These are phyloP conservation scores for Prosopis cineraria DNA, from an alignment of 306 rosid species.

Conservation along the genomic window DNA sequence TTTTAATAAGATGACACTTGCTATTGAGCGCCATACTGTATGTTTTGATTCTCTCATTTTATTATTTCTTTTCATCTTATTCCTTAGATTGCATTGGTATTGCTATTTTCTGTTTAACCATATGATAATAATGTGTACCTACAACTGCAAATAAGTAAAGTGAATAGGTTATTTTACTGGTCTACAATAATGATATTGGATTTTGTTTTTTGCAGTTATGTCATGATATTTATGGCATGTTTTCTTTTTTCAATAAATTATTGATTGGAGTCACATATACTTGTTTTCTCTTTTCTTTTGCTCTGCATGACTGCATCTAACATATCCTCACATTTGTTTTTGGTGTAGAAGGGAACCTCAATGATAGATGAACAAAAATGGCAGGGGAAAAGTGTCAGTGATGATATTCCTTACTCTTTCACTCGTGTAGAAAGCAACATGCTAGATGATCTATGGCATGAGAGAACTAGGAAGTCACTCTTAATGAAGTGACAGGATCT, in stretches of 20 bases:
- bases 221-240: background rate
- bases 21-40: constrained; percentile 48
- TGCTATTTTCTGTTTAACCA: background rate
- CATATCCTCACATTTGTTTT: background rate
- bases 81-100: background rate
- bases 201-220: background rate
- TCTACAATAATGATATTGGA: background rate
- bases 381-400: constrained; percentile 41
- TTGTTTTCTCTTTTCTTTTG: constrained; percentile 13
- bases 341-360: constrained; percentile 44
- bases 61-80: background rate
- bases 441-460: constrained; percentile 32
- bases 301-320: background rate
- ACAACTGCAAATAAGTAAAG: background rate
- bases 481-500: constrained; percentile 38
- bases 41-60: constrained; percentile 30
- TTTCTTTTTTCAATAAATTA: background rate
- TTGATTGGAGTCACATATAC: background rate
- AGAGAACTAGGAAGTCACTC: constrained; percentile 39
- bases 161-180: background rate
- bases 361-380: constrained; percentile 34
- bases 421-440: constrained; percentile 27
- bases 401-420: constrained; percentile 34
- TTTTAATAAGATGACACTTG: constrained; percentile 35
- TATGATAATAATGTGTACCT: background rate